Evolutionary conservation across 441 rosid genomes (phyloP).

Genomic region (Flueggea neowawraea): DNA sequence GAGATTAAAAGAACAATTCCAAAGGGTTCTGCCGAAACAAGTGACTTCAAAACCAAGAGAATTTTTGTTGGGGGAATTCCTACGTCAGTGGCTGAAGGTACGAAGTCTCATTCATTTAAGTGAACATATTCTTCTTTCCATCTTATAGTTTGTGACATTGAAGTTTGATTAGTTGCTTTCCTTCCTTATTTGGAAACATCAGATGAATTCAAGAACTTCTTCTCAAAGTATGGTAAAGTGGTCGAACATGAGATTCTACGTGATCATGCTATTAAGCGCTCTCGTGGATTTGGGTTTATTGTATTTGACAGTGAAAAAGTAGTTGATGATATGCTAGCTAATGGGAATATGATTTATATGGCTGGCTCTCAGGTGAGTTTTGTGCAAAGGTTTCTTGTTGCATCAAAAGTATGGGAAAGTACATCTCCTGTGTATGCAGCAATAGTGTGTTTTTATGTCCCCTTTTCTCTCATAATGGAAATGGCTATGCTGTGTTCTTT

Average conservation of each 20-base stretch:
- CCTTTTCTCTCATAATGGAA: too few relatives aligned
- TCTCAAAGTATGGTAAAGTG: constrained; percentile 67
- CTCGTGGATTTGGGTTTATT: constrained; percentile 91
- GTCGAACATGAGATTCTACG: constrained; percentile 78
- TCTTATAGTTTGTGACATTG: too few relatives aligned
- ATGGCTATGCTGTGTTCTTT: too few relatives aligned
- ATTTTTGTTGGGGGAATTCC: constrained; percentile 95
- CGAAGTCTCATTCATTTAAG: background rate
- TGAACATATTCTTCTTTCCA: background rate
- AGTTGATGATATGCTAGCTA: constrained; percentile 76
- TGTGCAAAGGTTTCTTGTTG: constrained; percentile 7
- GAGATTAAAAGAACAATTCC: constrained; percentile 94
- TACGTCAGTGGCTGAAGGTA: constrained; percentile 72
- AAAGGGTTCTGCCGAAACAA: constrained; percentile 70
- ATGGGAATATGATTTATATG: constrained; percentile 94
- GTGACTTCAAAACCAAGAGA: constrained; percentile 82
- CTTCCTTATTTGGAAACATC: constrained; percentile 2
- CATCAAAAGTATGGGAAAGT: constrained; percentile 20
- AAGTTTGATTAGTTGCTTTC: background rate
- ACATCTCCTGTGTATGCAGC: background rate
- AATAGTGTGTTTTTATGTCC: constrained; percentile 4
- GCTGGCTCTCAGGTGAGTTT: constrained; percentile 85
- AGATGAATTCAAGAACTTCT: constrained; percentile 77
- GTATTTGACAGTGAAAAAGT: constrained; percentile 80
- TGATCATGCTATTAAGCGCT: constrained; percentile 85